phyloP scores from a whole-genome alignment of 345 rosid genomes.

The Xanthoceras sorbifolium region DNA sequence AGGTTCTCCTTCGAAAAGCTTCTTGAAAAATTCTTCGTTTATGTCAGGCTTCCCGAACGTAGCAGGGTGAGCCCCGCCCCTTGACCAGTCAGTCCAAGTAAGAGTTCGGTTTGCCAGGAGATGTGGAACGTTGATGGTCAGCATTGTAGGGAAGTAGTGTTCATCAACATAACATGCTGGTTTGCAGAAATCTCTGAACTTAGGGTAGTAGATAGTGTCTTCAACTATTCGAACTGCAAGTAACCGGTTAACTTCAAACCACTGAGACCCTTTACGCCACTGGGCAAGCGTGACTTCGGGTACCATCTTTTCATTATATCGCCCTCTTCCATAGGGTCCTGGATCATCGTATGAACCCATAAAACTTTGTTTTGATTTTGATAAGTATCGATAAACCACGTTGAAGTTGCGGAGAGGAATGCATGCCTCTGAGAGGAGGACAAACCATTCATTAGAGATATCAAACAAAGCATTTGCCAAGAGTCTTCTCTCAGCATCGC shows the following conservation, averaged over 20 bases:
- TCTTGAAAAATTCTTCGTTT: conserved; percentile 53
- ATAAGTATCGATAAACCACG: conserved; percentile 59
- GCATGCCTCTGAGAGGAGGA: conserved; percentile 88
- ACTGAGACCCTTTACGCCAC: conserved; percentile 97
- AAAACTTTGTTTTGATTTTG: conserved; percentile 65
- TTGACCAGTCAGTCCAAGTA: conserved; percentile 90
- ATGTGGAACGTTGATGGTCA: conserved; percentile 55
- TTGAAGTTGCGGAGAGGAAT: conserved; percentile 78
- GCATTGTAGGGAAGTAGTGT: conserved; percentile 92
- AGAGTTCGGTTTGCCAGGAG: conserved; percentile 73
- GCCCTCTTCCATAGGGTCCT: conserved; percentile 83
- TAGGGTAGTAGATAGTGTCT: conserved; percentile 72
- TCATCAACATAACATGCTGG: conserved; percentile 86
- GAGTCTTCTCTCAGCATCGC: conserved; percentile 92
- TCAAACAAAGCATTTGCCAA: conserved; percentile 88
- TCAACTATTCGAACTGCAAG: conserved; percentile 64
- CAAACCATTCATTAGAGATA: conserved; percentile 83
- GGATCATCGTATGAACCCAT: conserved; percentile 77
- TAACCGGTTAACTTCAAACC: conserved; percentile 76
- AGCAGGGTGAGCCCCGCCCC: conserved; percentile 95
- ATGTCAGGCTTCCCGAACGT: conserved; percentile 67
- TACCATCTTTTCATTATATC: conserved; percentile 57
- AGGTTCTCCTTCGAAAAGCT: conserved; percentile 36
- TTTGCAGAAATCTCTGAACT: conserved; percentile 67
- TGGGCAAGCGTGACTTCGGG: conserved; percentile 70